Percentiles rank a stretch among this genome's conserved stretches.
Evolutionary conservation across 2,329 filamentous ascomycete genomes (phyloP).

Genomic region (Colletotrichum tabaci): DNA sequence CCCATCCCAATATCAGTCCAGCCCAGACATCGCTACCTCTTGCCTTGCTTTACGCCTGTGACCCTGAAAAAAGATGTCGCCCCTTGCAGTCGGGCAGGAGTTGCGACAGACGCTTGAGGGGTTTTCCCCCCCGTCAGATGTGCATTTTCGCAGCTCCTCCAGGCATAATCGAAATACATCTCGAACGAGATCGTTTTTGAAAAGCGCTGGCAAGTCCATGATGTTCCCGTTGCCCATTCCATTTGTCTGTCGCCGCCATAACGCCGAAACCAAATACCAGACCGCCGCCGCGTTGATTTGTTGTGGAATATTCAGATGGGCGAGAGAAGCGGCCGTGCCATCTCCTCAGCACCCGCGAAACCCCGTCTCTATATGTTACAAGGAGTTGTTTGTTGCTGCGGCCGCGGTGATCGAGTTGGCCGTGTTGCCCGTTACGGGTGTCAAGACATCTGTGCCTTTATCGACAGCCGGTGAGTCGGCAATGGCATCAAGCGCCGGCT

Average conservation of each 20-base stretch:
- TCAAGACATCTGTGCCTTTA: conserved; percentile 47
- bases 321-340: conserved; percentile 8
- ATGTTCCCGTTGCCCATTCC: conserved; percentile 24
- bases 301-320: conserved; percentile 27
- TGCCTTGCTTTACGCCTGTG: conserved; percentile 29
- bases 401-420: conserved; percentile 30
- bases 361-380: conserved; percentile 53
- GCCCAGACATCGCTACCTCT: conserved; percentile 10
- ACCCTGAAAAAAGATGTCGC: conserved; percentile 13
- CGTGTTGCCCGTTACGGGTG: conserved; percentile 22
- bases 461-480: conserved; percentile 53
- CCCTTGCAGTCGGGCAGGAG: conserved; percentile 5
- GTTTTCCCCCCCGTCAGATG: background rate
- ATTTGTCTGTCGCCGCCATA: conserved; percentile 31
- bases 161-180: conserved; percentile 6
- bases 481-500: conserved; percentile 53
- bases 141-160: conserved; percentile 16
- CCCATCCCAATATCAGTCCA: conserved; percentile 18
- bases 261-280: conserved; percentile 36
- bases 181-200: conserved; percentile 6
- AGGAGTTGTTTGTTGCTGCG: conserved; percentile 40
- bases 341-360: conserved; percentile 2
- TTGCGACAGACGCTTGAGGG: background rate
- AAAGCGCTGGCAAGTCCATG: conserved; percentile 22
- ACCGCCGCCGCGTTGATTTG: conserved; percentile 9